Percentiles rank a stretch among this genome's conserved stretches.
Evolutionary conservation across 2,329 filamentous ascomycete genomes (phyloP).

Genomic region (Acephala macrosclerotiorum): DNA sequence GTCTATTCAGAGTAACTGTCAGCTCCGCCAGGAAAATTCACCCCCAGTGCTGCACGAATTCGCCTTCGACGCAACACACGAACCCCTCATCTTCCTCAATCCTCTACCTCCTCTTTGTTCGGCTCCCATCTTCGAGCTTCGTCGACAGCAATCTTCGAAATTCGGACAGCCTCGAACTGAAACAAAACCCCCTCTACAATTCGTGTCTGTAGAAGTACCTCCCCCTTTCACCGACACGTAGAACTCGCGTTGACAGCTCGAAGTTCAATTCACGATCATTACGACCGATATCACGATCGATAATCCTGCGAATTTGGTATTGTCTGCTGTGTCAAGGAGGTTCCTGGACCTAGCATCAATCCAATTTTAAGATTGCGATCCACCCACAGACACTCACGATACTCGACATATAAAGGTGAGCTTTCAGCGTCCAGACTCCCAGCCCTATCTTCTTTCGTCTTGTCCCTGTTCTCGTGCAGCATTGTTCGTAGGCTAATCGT

Average conservation of each 20-base stretch:
- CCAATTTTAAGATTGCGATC: slow-evolving; percentile 37
- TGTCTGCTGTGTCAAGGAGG: slow-evolving; percentile 22
- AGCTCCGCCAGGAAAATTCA: slow-evolving; percentile 21
- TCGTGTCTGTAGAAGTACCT: slow-evolving; percentile 11
- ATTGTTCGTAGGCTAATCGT: slow-evolving; percentile 37
- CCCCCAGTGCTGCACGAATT: slow-evolving; percentile 13
- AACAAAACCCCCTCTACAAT: slow-evolving; percentile 5
- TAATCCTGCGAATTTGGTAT: slow-evolving; percentile 19
- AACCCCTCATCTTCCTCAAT: slow-evolving; percentile 12
- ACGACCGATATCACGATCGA: slow-evolving; percentile 14
- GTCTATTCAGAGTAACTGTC: slow-evolving; percentile 39
- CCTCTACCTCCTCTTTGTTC: slow-evolving; percentile 10
- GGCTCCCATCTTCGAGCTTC: background rate
- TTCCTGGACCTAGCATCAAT: slow-evolving; percentile 24
- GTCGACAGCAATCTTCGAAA: slow-evolving; percentile 10
- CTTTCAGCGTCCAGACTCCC: slow-evolving; percentile 19
- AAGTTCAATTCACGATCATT: slow-evolving; percentile 28
- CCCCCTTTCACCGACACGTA: slow-evolving; percentile 16
- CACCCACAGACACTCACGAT: slow-evolving; percentile 24
- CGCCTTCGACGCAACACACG: slow-evolving; percentile 19
- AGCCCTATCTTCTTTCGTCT: background rate
- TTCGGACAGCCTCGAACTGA: background rate
- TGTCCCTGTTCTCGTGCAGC: slow-evolving; percentile 12
- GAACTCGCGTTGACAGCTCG: slow-evolving; percentile 17
- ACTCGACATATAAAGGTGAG: slow-evolving; percentile 32